Conservation (phyloP, 148 eudicot genomes). For the Silene conica region DNA sequence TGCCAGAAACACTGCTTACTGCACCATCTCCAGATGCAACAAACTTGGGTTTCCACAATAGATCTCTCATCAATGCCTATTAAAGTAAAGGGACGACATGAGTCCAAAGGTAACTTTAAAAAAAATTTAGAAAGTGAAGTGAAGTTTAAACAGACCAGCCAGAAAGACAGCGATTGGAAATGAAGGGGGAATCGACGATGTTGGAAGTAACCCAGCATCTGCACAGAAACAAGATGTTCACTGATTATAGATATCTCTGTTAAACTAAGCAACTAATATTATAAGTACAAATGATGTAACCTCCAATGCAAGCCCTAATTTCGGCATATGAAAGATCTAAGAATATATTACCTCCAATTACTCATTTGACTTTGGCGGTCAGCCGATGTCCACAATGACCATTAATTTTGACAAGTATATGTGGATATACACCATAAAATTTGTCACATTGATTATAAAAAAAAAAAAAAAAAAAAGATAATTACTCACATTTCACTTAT, state of each 20-base stretch:
- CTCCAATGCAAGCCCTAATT: slow-evolving; percentile 8
- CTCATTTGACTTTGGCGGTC: neutral
- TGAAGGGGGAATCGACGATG: slow-evolving; percentile 73
- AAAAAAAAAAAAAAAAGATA: too few species aligned
- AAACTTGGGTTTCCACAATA: slow-evolving; percentile 62
- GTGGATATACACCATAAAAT: neutral
- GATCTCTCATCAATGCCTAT: slow-evolving; percentile 75
- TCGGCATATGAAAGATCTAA: neutral
- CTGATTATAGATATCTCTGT: neutral
- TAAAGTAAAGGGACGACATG: slow-evolving; percentile 23
- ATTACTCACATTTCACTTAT: neutral
- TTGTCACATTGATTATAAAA: neutral
- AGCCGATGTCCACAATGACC: neutral
- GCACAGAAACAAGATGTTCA: slow-evolving; percentile 19
- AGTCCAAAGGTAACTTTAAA: slow-evolving; percentile 4
- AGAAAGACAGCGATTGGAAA: slow-evolving; percentile 70
- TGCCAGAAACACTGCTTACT: slow-evolving; percentile 31
- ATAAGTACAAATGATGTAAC: neutral
- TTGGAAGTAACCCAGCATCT: slow-evolving; percentile 93
- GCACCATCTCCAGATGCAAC: slow-evolving; percentile 42
- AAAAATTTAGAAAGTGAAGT: slow-evolving; percentile 1
- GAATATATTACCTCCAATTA: neutral
- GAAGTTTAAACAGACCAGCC: slow-evolving; percentile 65
- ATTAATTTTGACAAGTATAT: too few species aligned
- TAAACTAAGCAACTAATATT: neutral